These are phyloP conservation scores for Tricholoma terreum DNA, from an alignment of 768 basidiomycete genomes.

Conservation along the genomic window DNA sequence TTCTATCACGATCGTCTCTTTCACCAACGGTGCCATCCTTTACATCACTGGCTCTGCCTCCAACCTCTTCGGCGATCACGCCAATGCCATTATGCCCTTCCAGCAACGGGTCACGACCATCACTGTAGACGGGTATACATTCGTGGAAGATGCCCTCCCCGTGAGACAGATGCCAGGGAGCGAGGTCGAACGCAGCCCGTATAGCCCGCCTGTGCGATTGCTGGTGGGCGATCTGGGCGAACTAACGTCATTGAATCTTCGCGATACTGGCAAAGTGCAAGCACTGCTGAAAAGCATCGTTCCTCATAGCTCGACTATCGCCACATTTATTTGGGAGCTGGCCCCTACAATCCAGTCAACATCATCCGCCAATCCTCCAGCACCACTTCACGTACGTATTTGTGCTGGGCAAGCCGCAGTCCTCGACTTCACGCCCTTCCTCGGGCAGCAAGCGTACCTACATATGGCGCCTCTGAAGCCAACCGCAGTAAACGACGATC, in stretches of 20 bases:
- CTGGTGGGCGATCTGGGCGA: slow-evolving; percentile 45
- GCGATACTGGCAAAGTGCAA: slow-evolving; percentile 23
- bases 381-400: slow-evolving; percentile 22
- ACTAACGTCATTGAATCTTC: slow-evolving; percentile 28
- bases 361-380: background rate
- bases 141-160: slow-evolving; percentile 54
- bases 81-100: slow-evolving; percentile 53
- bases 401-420: slow-evolving; percentile 52
- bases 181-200: slow-evolving; percentile 38
- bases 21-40: slow-evolving; percentile 51
- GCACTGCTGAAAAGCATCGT: slow-evolving; percentile 37
- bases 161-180: slow-evolving; percentile 37
- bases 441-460: slow-evolving; percentile 44
- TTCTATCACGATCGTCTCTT: slow-evolving; percentile 54
- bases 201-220: slow-evolving; percentile 55
- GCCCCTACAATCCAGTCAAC: slow-evolving; percentile 17
- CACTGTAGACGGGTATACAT: slow-evolving; percentile 47
- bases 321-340: slow-evolving; percentile 49
- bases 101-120: slow-evolving; percentile 49
- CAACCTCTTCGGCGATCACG: slow-evolving; percentile 46
- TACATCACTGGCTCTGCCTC: slow-evolving; percentile 60
- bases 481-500: slow-evolving; percentile 53
- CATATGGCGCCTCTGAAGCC: slow-evolving; percentile 50
- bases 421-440: slow-evolving; percentile 49
- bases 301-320: slow-evolving; percentile 46